A percentile compares a stretch with the other conserved stretches of the same genome.
Evolutionary conservation across 2,329 filamentous ascomycete species (phyloP).

Genomic region (Intubia oerlemansii): DNA sequence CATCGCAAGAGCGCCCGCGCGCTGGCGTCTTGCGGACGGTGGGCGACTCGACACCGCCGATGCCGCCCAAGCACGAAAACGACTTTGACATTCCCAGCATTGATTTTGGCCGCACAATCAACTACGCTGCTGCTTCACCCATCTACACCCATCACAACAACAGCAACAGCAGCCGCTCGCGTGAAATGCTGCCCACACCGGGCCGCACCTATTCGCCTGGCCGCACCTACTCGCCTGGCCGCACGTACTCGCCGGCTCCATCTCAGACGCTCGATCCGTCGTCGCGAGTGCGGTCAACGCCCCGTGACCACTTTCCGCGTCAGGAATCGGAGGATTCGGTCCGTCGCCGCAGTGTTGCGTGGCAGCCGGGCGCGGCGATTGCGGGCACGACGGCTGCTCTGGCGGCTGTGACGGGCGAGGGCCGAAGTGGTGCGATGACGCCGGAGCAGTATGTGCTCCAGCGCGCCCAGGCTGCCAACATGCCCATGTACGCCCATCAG

Average conservation of each 20-base stretch:
- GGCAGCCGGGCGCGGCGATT: slow-evolving; percentile 53
- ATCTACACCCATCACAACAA: too few relatives aligned
- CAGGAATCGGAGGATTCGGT: slow-evolving; percentile 30
- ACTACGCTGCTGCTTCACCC: slow-evolving; percentile 32
- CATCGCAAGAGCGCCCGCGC: slow-evolving; percentile 43
- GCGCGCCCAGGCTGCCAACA: slow-evolving; percentile 36
- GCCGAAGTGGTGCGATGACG: too few relatives aligned
- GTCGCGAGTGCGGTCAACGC: too few relatives aligned
- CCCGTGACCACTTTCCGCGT: too few relatives aligned
- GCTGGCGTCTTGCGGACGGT: slow-evolving; percentile 66
- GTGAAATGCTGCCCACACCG: too few relatives aligned
- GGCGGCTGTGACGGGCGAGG: too few relatives aligned
- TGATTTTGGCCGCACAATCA: slow-evolving; percentile 71
- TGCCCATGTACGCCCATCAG: slow-evolving; percentile 36
- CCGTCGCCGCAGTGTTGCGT: slow-evolving; percentile 43
- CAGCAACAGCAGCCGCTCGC: too few relatives aligned
- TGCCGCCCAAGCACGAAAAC: slow-evolving; percentile 3
- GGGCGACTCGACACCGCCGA: slow-evolving; percentile 22
- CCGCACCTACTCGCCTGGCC: too few relatives aligned
- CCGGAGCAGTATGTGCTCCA: slow-evolving; percentile 73
- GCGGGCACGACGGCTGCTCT: too few relatives aligned
- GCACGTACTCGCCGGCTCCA: too few relatives aligned
- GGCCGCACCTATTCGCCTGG: too few relatives aligned
- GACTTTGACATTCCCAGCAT: slow-evolving; percentile 45
- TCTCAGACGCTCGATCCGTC: too few relatives aligned